Evolutionary conservation across 1,284 basidiomycete species (phyloP), one percentile per base, ranked within the genome.

Genomic region (Bjerkandera adusta): DNA sequence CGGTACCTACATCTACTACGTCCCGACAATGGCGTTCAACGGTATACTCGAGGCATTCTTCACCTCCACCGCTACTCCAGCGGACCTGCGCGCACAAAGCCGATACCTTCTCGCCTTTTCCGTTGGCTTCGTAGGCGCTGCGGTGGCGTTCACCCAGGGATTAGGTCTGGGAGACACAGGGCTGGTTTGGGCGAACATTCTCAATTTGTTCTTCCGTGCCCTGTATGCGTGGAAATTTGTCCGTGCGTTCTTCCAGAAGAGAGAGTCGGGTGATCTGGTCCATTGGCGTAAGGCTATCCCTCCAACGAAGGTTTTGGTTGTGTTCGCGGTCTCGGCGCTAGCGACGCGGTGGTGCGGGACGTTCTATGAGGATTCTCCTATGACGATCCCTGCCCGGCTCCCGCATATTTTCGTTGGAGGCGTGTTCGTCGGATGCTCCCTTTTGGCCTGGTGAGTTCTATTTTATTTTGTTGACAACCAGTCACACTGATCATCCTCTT

Each of bases 41-140:
- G 94, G 94, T 3, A 79, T 89, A 1, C 70, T 95, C 18, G 94
- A 97, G 64, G 89, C 92, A 0, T 95, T 95, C 67, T 76, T 94
- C 54, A 81, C 89, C 2, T 88, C 90, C 43, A 83, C 84, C 1
- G 89, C 91, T 3, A 72, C 73, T 2, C 71, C 81, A 0, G 56
- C 64, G 2, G 85, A 90, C 61, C 66, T 94, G 4, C 77, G 72
- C 40, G 61, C 62, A 5, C 89, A 92, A 61, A 86, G 82, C 53
- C 69, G 63, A 13, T 87, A 81, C 79, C 85, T 92, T 78, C 71
- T 80, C 13, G 67, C 66, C 1, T 89, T 88, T 61, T 87, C 87
- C 0, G 54, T 70, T 1, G 59, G 76, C 4, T 89, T 87, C 62
- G 75, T 85, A 18, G 51, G 66, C 11, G 69, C 77, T 3, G 78